phyloP scores from a whole-genome alignment of 1,284 basidiomycete genomes.

The Marasmius oreades region DNA sequence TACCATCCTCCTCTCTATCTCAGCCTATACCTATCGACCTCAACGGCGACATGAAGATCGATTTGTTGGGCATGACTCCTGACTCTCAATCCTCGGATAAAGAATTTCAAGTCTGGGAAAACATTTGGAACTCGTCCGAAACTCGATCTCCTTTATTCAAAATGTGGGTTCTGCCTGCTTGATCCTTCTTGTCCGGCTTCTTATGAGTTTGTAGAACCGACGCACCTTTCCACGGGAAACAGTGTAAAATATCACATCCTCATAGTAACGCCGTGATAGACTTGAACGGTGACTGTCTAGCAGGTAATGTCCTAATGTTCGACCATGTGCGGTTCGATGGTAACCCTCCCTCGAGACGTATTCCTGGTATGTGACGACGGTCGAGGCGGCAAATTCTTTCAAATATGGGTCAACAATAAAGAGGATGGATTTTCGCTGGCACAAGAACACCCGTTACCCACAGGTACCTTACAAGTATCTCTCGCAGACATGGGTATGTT shows the following conservation, averaged over 20 bases:
- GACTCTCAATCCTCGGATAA: slow-evolving; percentile 31
- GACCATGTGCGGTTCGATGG: not conserved
- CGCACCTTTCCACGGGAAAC: slow-evolving; percentile 56
- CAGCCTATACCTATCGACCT: slow-evolving; percentile 89
- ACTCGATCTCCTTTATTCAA: slow-evolving; percentile 52
- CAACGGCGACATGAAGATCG: slow-evolving; percentile 85
- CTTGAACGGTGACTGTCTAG: slow-evolving; percentile 93
- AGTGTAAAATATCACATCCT: slow-evolving; percentile 79
- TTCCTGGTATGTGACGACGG: slow-evolving; percentile 84
- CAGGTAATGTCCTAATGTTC: slow-evolving; percentile 47
- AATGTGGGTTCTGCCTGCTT: slow-evolving; percentile 42
- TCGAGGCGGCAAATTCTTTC: slow-evolving; percentile 59
- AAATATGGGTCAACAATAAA: slow-evolving; percentile 92
- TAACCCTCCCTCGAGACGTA: slow-evolving; percentile 53
- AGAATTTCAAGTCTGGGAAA: slow-evolving; percentile 69
- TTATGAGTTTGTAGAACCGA: slow-evolving; percentile 39
- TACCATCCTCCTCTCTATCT: slow-evolving; percentile 63
- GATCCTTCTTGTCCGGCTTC: not conserved
- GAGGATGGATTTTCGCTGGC: slow-evolving; percentile 70
- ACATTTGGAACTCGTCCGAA: slow-evolving; percentile 65
- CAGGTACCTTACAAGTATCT: slow-evolving; percentile 75
- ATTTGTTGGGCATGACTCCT: slow-evolving; percentile 74
- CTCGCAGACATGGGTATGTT: slow-evolving; percentile 87
- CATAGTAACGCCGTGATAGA: slow-evolving; percentile 97
- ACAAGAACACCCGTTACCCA: slow-evolving; percentile 68